phyloP scores from a whole-genome alignment of 108 stramenopile species.

The Nannochloropsis oceanica region DNA sequence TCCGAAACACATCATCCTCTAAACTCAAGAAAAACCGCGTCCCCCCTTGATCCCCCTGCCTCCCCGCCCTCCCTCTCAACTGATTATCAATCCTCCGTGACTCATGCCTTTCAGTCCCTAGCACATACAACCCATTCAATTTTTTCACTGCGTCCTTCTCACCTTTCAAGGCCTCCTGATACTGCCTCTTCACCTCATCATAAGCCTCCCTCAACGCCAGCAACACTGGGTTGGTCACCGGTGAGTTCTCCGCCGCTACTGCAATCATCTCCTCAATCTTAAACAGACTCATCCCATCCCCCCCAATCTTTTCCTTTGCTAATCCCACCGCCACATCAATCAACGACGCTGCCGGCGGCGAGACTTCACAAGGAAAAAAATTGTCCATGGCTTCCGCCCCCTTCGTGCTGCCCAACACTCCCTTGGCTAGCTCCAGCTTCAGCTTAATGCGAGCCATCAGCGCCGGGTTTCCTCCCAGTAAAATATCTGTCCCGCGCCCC shows the following conservation, averaged over 20 bases:
- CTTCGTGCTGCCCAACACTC: background rate
- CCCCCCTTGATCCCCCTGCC: conserved; percentile 85
- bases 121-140: conserved; percentile 78
- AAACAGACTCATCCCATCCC: conserved; percentile 47
- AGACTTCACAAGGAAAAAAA: conserved; percentile 13
- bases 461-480: conserved; percentile 73
- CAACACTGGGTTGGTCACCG: conserved; percentile 50
- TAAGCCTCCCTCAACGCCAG: conserved; percentile 58
- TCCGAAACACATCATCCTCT: conserved; percentile 83
- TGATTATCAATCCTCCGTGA: conserved; percentile 80
- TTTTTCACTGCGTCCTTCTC: conserved; percentile 41
- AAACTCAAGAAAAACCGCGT: conserved; percentile 81
- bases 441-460: conserved; percentile 68
- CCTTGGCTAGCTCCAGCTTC: conserved; percentile 15
- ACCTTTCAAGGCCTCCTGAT: background rate
- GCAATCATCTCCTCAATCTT: conserved; percentile 66
- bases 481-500: conserved; percentile 86
- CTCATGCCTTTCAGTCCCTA: conserved; percentile 88
- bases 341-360: background rate
- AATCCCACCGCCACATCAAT: conserved; percentile 36
- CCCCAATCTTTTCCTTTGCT: conserved; percentile 44
- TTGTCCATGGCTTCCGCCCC: background rate
- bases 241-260: conserved; percentile 69
- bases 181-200: conserved; percentile 50
- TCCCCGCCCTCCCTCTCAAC: conserved; percentile 76